Conservation (phyloP, 768 basidiomycete genomes). For the Nidularia sp. region DNA sequence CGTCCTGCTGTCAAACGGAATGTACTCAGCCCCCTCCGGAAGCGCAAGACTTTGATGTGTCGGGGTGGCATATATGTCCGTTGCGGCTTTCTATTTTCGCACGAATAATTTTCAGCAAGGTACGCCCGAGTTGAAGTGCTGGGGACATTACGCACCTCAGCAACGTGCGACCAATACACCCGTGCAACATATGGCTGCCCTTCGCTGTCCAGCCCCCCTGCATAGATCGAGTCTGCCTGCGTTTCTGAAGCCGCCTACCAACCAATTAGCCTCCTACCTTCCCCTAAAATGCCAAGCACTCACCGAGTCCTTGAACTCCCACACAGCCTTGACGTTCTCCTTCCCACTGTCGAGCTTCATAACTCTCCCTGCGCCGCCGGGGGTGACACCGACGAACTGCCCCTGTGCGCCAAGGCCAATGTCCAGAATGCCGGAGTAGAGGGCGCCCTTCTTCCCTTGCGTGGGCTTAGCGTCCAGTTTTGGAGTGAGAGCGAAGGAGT, state of each 20-base stretch:
- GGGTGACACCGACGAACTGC: conserved; percentile 52
- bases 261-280: neutral
- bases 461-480: conserved; percentile 44
- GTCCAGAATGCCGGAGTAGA: conserved; percentile 55
- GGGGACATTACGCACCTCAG: conserved; percentile 35
- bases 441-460: conserved; percentile 29
- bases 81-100: conserved; percentile 41
- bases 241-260: conserved; percentile 35
- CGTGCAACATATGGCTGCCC: conserved; percentile 56
- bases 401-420: conserved; percentile 56
- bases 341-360: conserved; percentile 41
- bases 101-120: neutral
- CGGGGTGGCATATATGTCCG: conserved; percentile 50
- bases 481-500: conserved; percentile 47
- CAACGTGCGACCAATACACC: conserved; percentile 59
- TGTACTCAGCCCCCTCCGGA: conserved; percentile 47
- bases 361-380: conserved; percentile 54
- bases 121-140: neutral
- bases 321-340: conserved; percentile 31
- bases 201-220: conserved; percentile 47
- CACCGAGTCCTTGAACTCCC: conserved; percentile 58
- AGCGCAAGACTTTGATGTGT: conserved; percentile 21
- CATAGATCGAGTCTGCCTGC: conserved; percentile 47
- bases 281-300: conserved; percentile 11
- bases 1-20: conserved; percentile 59